phyloP scores from a whole-genome alignment of 164 flowering plant species.

The Stephania yunnanensis region DNA sequence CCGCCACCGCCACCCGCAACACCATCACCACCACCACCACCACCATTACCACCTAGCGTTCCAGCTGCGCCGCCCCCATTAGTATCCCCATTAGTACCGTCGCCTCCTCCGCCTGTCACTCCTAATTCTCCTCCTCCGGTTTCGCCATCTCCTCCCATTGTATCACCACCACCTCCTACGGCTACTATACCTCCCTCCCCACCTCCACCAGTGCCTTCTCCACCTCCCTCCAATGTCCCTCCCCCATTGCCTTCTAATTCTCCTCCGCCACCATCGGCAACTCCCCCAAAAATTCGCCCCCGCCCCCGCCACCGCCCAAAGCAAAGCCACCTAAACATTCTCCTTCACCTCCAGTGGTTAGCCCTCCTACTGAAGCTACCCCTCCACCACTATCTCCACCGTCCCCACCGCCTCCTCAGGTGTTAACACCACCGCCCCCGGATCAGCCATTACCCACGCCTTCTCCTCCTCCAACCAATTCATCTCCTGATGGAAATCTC shows the following conservation, averaged over 20 bases:
- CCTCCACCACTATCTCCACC: conserved; percentile 33
- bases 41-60: conserved; percentile 9
- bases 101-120: not conserved
- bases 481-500: conserved; percentile 16
- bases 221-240: conserved; percentile 17
- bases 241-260: conserved; percentile 7
- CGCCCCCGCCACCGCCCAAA: conserved; percentile 43
- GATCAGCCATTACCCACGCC: conserved; percentile 2
- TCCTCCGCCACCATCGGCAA: conserved; percentile 29
- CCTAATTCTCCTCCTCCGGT: conserved; percentile 8
- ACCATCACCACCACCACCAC: conserved; percentile 8
- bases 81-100: conserved; percentile 12
- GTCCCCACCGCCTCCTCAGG: conserved; percentile 10
- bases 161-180: conserved; percentile 26
- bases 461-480: conserved; percentile 8
- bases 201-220: conserved; percentile 22
- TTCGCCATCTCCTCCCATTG: conserved; percentile 17
- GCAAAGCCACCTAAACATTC: conserved; percentile 25
- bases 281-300: conserved; percentile 31
- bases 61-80: conserved; percentile 21
- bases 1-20: not conserved
- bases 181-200: conserved; percentile 4
- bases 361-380: conserved; percentile 34
- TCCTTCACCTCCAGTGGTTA: conserved; percentile 41
- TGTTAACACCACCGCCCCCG: not conserved